Evolutionary conservation across 345 rosid genomes (phyloP).

Genomic region (Moricandia arvensis): DNA sequence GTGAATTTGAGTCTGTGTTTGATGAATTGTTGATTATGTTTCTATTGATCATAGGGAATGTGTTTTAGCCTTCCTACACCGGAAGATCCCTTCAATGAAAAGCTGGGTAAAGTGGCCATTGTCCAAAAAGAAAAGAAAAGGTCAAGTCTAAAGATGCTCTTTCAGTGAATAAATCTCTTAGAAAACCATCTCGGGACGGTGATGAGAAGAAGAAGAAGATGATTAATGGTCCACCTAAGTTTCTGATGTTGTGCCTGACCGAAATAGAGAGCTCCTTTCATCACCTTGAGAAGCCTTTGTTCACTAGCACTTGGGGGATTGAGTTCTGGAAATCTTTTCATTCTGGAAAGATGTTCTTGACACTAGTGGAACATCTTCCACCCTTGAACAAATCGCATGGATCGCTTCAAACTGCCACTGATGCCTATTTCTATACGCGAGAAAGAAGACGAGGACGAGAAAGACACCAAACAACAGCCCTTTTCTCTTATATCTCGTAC

Average conservation of each 20-base stretch:
- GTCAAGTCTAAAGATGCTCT: constrained; percentile 13
- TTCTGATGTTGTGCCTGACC: constrained; percentile 56
- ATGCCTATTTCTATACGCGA: constrained; percentile 69
- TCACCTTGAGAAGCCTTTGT: constrained; percentile 45
- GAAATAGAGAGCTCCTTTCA: constrained; percentile 56
- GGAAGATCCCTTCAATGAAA: constrained; percentile 80
- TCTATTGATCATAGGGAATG: constrained; percentile 61
- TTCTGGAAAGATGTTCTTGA: constrained; percentile 61
- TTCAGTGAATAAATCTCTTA: neutral
- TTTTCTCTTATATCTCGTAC: constrained; percentile 74
- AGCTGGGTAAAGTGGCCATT: constrained; percentile 41
- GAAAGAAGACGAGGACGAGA: constrained; percentile 43
- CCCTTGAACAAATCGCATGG: constrained; percentile 78
- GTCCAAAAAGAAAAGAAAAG: constrained; percentile 35
- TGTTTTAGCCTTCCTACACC: constrained; percentile 84
- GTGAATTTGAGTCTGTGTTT: neutral
- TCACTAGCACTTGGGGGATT: constrained; percentile 69
- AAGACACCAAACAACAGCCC: constrained; percentile 50
- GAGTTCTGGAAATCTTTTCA: constrained; percentile 73
- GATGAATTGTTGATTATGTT: neutral
- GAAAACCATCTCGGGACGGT: constrained; percentile 24
- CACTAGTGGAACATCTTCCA: constrained; percentile 57
- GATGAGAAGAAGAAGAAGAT: constrained; percentile 19
- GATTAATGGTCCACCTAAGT: constrained; percentile 54
- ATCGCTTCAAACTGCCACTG: constrained; percentile 68